phyloP scores from a whole-genome alignment of 2,329 filamentous ascomycete genomes.

The Colletotrichum sp. region DNA sequence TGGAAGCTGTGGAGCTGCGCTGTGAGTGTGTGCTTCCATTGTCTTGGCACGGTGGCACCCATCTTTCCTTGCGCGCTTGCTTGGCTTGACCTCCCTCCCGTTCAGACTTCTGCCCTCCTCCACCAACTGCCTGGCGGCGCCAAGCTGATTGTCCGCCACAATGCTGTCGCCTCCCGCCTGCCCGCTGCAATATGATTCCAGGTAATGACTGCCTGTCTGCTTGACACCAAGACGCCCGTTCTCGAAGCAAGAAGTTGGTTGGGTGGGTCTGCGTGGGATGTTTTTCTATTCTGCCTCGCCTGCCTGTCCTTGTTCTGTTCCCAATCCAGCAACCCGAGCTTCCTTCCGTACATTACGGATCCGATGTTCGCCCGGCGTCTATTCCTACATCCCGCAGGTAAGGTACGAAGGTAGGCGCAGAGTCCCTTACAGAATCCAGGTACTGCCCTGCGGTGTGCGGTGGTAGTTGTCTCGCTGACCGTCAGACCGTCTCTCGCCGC shows the following conservation, averaged over 20 bases:
- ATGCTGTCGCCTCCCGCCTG: neutral
- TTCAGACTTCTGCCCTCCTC: neutral
- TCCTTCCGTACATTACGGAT: slow-evolving; percentile 4
- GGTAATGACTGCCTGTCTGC: neutral
- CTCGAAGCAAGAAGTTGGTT: neutral
- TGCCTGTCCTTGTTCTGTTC: neutral
- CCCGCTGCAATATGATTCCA: neutral
- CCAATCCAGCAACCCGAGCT: neutral
- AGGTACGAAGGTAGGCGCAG: neutral
- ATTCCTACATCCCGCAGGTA: neutral
- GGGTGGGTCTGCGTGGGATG: slow-evolving; percentile 11
- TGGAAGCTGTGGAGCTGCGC: slow-evolving; percentile 12
- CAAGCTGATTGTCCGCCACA: neutral
- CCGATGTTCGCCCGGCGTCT: neutral
- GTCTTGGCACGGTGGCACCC: neutral
- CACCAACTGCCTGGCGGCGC: neutral
- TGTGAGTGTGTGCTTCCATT: neutral
- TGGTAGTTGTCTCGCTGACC: slow-evolving; percentile 1
- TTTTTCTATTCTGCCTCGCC: neutral
- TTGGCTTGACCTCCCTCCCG: neutral
- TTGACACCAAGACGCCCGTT: neutral
- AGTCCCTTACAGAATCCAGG: neutral
- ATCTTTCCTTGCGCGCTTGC: neutral
- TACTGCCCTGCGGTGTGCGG: neutral
- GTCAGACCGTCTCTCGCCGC: neutral